phyloP scores from a whole-genome alignment of 2,329 filamentous ascomycete genomes.

The Ramularia endophylla region DNA sequence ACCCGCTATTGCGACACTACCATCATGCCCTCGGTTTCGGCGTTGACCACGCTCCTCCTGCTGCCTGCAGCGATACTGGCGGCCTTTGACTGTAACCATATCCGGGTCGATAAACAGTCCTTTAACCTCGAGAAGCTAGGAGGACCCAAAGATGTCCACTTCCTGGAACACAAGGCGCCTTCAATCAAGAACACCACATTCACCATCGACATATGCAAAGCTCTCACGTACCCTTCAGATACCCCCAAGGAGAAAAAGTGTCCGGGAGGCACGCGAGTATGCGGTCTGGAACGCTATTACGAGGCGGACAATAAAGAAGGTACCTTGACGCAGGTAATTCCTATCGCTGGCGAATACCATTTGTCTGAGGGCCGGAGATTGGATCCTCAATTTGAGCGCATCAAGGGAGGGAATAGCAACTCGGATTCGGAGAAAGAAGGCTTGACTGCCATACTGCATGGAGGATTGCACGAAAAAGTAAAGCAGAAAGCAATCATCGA shows the following conservation, averaged over 20 bases:
- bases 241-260: conserved; percentile 50
- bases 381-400: conserved; percentile 59
- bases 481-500: conserved; percentile 74
- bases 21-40: conserved; percentile 15
- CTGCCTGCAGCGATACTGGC: conserved; percentile 33
- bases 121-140: conserved; percentile 61
- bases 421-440: conserved; percentile 65
- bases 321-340: conserved; percentile 53
- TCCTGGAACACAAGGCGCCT: conserved; percentile 42
- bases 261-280: conserved; percentile 66
- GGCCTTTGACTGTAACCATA: conserved; percentile 57
- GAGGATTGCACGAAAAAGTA: conserved; percentile 49
- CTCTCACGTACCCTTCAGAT: conserved; percentile 57
- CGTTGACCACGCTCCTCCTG: conserved; percentile 20
- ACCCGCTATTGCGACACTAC: too few species aligned
- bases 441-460: conserved; percentile 61
- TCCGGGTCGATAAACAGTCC: conserved; percentile 52
- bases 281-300: conserved; percentile 61
- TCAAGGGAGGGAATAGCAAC: conserved; percentile 60
- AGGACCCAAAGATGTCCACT: conserved; percentile 64
- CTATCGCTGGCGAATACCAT: conserved; percentile 68
- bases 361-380: conserved; percentile 53
- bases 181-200: conserved; percentile 68
- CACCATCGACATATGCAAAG: conserved; percentile 69
- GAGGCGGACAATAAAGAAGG: conserved; percentile 45